Evolutionary conservation across 768 basidiomycete species (phyloP).

Genomic region (Clitopilus passeckerianus): DNA sequence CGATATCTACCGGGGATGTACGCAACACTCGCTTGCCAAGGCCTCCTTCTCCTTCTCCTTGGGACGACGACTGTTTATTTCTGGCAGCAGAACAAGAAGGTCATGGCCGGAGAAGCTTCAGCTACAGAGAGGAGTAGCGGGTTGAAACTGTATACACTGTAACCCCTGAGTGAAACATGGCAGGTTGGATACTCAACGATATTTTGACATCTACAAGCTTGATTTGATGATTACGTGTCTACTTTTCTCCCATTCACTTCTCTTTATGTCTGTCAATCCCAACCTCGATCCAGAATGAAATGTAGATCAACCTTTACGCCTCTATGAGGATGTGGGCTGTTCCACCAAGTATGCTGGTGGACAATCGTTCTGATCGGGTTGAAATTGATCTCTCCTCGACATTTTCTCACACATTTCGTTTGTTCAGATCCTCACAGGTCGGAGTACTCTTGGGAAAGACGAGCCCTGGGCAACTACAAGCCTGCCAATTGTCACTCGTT

Average conservation of each 20-base stretch:
- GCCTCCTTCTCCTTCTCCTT: slow-evolving; percentile 34
- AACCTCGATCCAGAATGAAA: too few relatives aligned
- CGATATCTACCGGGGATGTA: slow-evolving; percentile 42
- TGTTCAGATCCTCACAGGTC: neutral
- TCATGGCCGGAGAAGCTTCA: slow-evolving; percentile 15
- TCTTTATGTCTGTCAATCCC: too few relatives aligned
- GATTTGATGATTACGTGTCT: neutral
- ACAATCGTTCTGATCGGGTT: neutral
- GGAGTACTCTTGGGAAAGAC: neutral
- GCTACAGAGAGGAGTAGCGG: slow-evolving; percentile 27
- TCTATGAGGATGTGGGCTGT: neutral
- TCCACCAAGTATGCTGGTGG: too few relatives aligned
- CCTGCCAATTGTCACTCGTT: neutral
- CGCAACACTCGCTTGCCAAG: slow-evolving; percentile 39
- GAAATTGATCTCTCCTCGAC: neutral
- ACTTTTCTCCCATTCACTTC: neutral
- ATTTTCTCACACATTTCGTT: neutral
- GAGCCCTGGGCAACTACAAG: neutral
- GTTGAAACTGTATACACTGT: slow-evolving; percentile 37
- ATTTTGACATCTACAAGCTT: neutral
- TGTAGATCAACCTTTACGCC: too few relatives aligned
- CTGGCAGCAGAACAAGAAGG: slow-evolving; percentile 26
- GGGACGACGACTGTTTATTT: slow-evolving; percentile 33
- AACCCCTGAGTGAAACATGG: slow-evolving; percentile 1
- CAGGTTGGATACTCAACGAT: neutral